Base-by-base conservation (phyloP, 1,284 basidiomycete species). In the Leccinum variabile region DNA sequence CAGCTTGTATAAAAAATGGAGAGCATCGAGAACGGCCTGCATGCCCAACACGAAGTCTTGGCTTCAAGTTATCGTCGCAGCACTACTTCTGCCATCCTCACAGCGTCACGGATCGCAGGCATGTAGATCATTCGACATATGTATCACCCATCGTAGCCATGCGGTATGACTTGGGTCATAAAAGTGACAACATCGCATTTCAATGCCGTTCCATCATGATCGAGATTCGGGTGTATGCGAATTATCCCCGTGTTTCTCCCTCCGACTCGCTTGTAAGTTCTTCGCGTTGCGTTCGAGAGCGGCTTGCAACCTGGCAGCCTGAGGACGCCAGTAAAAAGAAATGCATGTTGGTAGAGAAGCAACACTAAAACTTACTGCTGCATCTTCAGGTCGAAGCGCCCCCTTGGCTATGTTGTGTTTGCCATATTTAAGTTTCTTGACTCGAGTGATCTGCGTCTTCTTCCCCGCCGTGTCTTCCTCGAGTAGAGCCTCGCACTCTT, bases 401-500 rank as follows among this genome's bases (percentile, higher is more conserved):
- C 90, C 91, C 73, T 92, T 92, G 2, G 91, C 91, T 89, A 91
- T 91, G 70, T 92, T 92, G 67, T 92, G 88, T 69, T 90, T 92
- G 9, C 89, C 86, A 44, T 82, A 80, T 63, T 86, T 80, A 16
- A 85, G 75, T 65, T 81, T 84, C 60, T 80, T 77, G 66, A 70
- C 71, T 62, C 78, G 72, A 35, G 77, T 77, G 18, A 74, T 70
- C 59, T 79, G 68, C 65, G 78, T 82, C 55, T 79, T 80, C 56
- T 78, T 76, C 8, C 74, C 78, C 25, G 78, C 79, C 60, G 82
- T 78, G 46, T 79, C 79, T 16, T 82, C 78, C 16, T 80, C 79
- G 8, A 93, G 80, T 49, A 92, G 73, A 18, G 82, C 82, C 41
- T 79, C 80, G 68, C 90, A 94, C 68, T 93, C 91, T 65, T 87